phyloP scores from a whole-genome alignment of 2,329 filamentous ascomycete species.

The Drechslerella dactyloides region DNA sequence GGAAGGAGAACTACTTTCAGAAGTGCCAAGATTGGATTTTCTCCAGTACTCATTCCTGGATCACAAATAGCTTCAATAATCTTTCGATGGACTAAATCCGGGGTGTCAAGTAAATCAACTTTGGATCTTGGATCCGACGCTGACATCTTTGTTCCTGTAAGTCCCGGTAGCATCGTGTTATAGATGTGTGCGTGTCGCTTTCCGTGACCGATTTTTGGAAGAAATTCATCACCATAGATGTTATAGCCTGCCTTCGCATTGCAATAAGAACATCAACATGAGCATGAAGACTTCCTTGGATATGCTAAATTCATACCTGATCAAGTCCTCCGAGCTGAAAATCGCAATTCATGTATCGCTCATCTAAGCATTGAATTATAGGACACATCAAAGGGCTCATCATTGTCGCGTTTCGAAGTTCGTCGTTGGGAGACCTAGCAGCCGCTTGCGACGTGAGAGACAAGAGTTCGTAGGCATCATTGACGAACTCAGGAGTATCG shows the following conservation, averaged over 20 bases:
- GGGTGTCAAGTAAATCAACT: conserved; percentile 40
- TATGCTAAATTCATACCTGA: too few relatives aligned
- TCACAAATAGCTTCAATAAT: conserved; percentile 26
- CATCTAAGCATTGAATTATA: conserved; percentile 22
- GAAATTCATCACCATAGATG: conserved; percentile 22
- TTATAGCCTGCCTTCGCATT: conserved; percentile 17
- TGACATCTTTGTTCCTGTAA: conserved; percentile 41
- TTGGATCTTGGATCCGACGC: conserved; percentile 40
- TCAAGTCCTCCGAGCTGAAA: conserved; percentile 31
- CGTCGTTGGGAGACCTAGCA: conserved; percentile 19
- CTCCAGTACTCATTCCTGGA: neutral
- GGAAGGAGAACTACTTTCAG: conserved; percentile 21
- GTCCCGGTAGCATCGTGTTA: conserved; percentile 31
- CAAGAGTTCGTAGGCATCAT: conserved; percentile 16
- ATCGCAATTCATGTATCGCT: conserved; percentile 20
- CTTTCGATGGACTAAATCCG: conserved; percentile 20
- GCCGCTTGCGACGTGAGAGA: conserved; percentile 8
- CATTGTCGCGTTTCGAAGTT: conserved; percentile 22
- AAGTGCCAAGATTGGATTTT: conserved; percentile 20
- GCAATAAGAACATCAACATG: neutral
- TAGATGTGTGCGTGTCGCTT: conserved; percentile 28
- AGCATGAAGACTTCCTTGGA: too few relatives aligned
- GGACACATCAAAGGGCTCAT: conserved; percentile 29
- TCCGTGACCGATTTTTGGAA: conserved; percentile 33
- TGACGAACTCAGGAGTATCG: conserved; percentile 3